phyloP scores from a whole-genome alignment of 2,329 filamentous ascomycete genomes.

The Dactylellina cionopaga region DNA sequence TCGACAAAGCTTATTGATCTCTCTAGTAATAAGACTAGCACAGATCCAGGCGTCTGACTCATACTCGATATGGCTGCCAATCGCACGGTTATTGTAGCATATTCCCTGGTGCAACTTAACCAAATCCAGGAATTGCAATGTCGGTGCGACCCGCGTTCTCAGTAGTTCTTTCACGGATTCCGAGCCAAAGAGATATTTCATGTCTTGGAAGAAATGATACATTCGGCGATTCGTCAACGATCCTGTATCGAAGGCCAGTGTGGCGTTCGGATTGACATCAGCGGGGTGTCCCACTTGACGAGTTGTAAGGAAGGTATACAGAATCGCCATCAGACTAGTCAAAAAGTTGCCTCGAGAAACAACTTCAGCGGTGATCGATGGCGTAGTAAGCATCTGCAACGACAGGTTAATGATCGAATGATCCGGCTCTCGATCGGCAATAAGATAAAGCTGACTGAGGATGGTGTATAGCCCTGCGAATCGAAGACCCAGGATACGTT shows the following conservation, averaged over 20 bases:
- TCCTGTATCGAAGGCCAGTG: conserved; percentile 90
- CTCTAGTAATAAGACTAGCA: conserved; percentile 89
- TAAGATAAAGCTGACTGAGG: conserved; percentile 90
- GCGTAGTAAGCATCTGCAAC: conserved; percentile 93
- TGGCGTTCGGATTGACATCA: conserved; percentile 85
- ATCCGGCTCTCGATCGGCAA: conserved; percentile 94
- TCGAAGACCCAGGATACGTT: conserved; percentile 88
- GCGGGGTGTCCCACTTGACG: conserved; percentile 94
- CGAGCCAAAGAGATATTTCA: conserved; percentile 89
- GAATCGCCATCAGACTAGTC: conserved; percentile 91
- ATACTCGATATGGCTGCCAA: conserved; percentile 97
- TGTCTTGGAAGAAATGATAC: conserved; percentile 96
- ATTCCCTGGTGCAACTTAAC: conserved; percentile 97
- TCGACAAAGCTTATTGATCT: conserved; percentile 91
- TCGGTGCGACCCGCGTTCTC: conserved; percentile 82
- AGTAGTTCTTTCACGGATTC: conserved; percentile 87
- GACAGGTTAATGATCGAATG: conserved; percentile 99
- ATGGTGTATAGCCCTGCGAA: conserved; percentile 95
- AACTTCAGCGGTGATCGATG: conserved; percentile 94
- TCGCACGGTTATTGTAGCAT: conserved; percentile 88
- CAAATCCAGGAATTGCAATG: conserved; percentile 92
- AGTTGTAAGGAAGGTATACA: conserved; percentile 96
- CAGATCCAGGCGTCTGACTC: conserved; percentile 99
- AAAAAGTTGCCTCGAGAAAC: conserved; percentile 95
- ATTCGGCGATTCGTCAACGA: conserved; percentile 94